A percentile compares a stretch with the other conserved stretches of the same genome.
phyloP scores from a whole-genome alignment of 176 grass and related monocot species.

The Musa troglodytarum region DNA sequence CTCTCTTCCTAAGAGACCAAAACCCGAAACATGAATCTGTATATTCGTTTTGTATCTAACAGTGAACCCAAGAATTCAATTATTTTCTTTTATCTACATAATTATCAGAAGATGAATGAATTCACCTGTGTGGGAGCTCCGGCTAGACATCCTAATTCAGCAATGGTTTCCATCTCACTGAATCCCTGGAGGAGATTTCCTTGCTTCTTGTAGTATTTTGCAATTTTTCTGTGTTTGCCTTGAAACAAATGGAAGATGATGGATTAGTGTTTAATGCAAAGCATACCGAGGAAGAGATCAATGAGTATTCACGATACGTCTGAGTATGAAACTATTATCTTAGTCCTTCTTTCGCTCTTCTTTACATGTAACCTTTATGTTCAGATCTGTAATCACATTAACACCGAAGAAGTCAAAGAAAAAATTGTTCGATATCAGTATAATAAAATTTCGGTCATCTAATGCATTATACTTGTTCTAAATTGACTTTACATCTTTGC shows the following conservation, averaged over 20 bases:
- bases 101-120: neutral
- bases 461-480: too few relatives aligned
- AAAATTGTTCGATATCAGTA: too few relatives aligned
- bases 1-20: conserved; percentile 53
- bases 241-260: neutral
- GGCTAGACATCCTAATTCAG: conserved; percentile 42
- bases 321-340: too few relatives aligned
- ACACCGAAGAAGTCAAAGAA: too few relatives aligned
- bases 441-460: too few relatives aligned
- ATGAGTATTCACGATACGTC: too few relatives aligned
- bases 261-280: too few relatives aligned
- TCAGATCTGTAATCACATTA: too few relatives aligned
- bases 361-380: too few relatives aligned
- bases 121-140: conserved; percentile 55
- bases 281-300: too few relatives aligned
- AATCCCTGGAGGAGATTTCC: conserved; percentile 66
- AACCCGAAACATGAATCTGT: neutral
- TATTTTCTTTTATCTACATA: neutral
- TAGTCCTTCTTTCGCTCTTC: too few relatives aligned
- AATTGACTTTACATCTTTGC: too few relatives aligned
- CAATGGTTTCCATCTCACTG: conserved; percentile 82
- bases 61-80: neutral
- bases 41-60: neutral
- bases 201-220: conserved; percentile 94
- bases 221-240: conserved; percentile 78